Percentiles rank a stretch among this genome's conserved stretches.
Evolutionary conservation across 176 grass and related monocot species (phyloP).

Genomic region (Oryza australiensis): DNA sequence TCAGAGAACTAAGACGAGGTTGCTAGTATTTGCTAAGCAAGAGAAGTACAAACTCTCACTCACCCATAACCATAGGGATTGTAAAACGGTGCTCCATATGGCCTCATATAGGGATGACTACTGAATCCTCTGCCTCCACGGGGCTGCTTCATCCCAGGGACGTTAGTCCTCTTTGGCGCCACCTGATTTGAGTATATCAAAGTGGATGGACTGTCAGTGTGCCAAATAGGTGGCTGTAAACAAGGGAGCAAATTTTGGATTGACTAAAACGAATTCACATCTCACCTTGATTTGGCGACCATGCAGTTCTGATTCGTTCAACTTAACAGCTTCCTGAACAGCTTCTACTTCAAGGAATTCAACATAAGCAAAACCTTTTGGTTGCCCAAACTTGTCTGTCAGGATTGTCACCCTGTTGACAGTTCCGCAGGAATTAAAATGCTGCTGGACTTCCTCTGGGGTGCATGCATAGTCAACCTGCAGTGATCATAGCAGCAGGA

Average conservation of each 20-base stretch:
- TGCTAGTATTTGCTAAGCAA: neutral
- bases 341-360: constrained; percentile 79
- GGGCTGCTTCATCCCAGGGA: constrained; percentile 76
- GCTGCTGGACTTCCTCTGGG: constrained; percentile 86
- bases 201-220: constrained; percentile 1
- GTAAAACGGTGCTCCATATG: constrained; percentile 58
- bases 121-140: constrained; percentile 51
- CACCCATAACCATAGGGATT: constrained; percentile 77
- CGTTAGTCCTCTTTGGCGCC: constrained; percentile 68
- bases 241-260: neutral
- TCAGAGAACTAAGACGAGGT: neutral
- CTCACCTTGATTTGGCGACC: constrained; percentile 67
- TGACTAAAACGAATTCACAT: neutral
- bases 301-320: constrained; percentile 76
- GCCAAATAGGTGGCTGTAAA: neutral
- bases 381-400: constrained; percentile 81
- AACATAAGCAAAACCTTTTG: constrained; percentile 85
- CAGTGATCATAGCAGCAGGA: neutral
- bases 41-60: constrained; percentile 38
- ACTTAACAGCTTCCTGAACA: constrained; percentile 70
- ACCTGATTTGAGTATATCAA: constrained; percentile 44
- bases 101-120: constrained; percentile 62
- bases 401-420: constrained; percentile 83
- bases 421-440: constrained; percentile 84
- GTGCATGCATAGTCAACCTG: constrained; percentile 89